These are phyloP conservation scores for Hirsutella rhossiliensis DNA, from an alignment of 2,329 filamentous ascomycete species.

Conservation along the genomic window DNA sequence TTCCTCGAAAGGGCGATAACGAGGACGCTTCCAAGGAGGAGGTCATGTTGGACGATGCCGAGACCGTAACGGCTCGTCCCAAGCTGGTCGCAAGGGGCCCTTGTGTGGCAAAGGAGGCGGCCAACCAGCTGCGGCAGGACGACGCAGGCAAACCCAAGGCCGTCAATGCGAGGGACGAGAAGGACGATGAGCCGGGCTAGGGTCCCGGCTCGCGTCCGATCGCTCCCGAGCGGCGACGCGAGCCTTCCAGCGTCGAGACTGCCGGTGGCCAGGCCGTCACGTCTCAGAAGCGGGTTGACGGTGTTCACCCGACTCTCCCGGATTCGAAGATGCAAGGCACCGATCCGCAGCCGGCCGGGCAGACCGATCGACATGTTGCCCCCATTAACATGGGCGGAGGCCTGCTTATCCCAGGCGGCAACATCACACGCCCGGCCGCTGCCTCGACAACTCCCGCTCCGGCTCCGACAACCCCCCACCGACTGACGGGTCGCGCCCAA, in stretches of 20 bases:
- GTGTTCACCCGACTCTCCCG: neutral
- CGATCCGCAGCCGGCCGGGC: neutral
- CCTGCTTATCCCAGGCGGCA: constrained; percentile 4
- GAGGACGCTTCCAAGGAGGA: neutral
- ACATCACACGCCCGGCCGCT: neutral
- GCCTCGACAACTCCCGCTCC: neutral
- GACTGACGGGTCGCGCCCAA: neutral
- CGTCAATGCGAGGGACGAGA: neutral
- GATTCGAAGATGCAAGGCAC: neutral
- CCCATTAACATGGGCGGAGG: constrained; percentile 2
- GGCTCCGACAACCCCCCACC: neutral
- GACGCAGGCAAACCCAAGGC: neutral
- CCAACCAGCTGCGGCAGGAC: neutral
- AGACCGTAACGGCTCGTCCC: neutral
- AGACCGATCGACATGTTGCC: neutral
- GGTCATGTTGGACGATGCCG: constrained; percentile 1
- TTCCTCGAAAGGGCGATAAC: neutral
- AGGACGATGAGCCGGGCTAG: neutral
- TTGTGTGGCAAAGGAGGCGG: neutral
- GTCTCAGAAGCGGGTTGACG: neutral
- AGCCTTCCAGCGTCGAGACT: neutral
- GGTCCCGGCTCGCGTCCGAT: neutral
- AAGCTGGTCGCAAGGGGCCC: constrained; percentile 1
- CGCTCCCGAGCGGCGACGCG: neutral
- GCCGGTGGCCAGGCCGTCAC: neutral